Evolutionary conservation across 225 moss, liverwort and hornwort species (phyloP).

Genomic region (Pseudisothecium myosuroides): DNA sequence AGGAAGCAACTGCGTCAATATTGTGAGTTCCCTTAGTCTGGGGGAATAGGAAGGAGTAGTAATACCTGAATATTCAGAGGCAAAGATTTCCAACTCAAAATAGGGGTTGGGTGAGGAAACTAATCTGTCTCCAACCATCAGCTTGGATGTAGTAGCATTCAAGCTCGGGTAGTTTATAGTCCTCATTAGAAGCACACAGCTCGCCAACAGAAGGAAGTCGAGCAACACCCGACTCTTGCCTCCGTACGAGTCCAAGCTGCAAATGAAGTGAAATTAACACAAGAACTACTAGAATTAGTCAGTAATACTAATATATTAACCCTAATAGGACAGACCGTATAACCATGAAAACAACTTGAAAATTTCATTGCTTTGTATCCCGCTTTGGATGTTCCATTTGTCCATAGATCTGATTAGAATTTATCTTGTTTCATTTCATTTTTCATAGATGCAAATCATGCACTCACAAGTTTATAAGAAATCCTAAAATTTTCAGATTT

Average conservation of each 20-base stretch:
- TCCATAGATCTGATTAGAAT: too few species aligned
- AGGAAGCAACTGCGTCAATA: too few species aligned
- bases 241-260: neutral
- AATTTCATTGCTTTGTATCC: too few species aligned
- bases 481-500: neutral
- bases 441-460: neutral
- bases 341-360: neutral
- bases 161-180: neutral
- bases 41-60: too few species aligned
- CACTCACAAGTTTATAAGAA: neutral
- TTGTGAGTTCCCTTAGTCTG: too few species aligned
- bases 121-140: too few species aligned
- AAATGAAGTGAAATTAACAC: neutral
- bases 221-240: neutral
- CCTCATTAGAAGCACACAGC: neutral
- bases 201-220: neutral
- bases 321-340: accelerated
- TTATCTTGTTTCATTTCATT: neutral
- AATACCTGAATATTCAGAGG: too few species aligned
- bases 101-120: too few species aligned
- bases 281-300: neutral
- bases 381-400: neutral
- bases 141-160: neutral
- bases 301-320: too few species aligned
- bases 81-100: too few species aligned